Evolutionary conservation across 306 rosid genomes (phyloP), one percentile per base, ranked within the genome.

Genomic region (Quercus aquifolioides): DNA sequence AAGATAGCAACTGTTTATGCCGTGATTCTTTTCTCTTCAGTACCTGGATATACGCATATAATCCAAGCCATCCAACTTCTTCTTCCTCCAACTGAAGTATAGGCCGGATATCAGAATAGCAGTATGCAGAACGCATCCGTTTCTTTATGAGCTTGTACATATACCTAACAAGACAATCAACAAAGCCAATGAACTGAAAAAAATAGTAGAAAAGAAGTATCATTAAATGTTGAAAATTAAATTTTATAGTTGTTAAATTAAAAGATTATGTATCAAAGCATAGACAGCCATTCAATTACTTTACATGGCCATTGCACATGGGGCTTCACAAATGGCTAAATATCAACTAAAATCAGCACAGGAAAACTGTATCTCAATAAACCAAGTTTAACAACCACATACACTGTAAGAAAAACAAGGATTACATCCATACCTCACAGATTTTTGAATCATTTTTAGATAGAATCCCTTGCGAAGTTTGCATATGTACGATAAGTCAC

Each of bases 1-100:
- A 65, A 15, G 91, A 84, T 43, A 91, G 86, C 81, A 94, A 82
- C 74, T 77, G 56, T 82, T 78, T 78, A 77, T 94, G 92, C 15
- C 91, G 81, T 9, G 99, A 83, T 87, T 88, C 76, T 87, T 94
- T 94, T 81, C 89, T 85, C 79, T 84, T 84, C 55, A 94, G 77
- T 1, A 86, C 97, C 80, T 94, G 91, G 63, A 87, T 51, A 59
- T 69, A 94, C 58, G 99, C 99, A 85, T 87, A 87, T 51, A 88
- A 69, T 70, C 97, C 97, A 72, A 92, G 95, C 97, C 99, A 92
- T 79, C 86, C 92, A 49, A 94, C 94, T 79, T 92, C 99, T 33
- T 63, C 85, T 64, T 83, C 81, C 73, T 85, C 86, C 79, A 94
- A 63, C 55, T 74, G 76, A 14, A 90, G 89, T 84, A 85, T 58